A percentile compares a stretch with the other conserved stretches of the same genome.
Conservation (phyloP, 106 monocot genomes). For the Triglochin maritima region DNA sequence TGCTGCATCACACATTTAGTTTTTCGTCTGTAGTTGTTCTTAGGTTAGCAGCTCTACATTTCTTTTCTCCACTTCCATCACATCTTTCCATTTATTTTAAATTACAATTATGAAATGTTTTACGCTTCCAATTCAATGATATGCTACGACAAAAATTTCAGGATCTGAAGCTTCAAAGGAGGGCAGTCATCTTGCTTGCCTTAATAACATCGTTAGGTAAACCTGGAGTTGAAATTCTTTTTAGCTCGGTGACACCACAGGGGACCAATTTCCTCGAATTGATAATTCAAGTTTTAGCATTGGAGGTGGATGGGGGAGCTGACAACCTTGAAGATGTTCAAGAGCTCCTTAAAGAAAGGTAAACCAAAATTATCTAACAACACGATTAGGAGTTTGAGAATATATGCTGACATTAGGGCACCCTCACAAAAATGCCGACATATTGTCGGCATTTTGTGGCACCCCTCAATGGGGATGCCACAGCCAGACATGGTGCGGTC, state of each 20-base stretch:
- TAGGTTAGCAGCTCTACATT: too few species aligned
- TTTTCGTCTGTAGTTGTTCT: too few species aligned
- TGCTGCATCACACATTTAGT: too few species aligned
- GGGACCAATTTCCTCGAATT: constrained; percentile 59
- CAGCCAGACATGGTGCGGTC: too few species aligned
- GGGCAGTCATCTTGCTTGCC: constrained; percentile 55
- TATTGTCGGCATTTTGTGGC: too few species aligned
- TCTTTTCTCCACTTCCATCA: too few species aligned
- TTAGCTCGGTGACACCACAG: constrained; percentile 26
- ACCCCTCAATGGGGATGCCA: too few species aligned
- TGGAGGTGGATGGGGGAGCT: constrained; percentile 29
- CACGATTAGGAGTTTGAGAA: background rate
- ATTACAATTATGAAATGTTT: background rate
- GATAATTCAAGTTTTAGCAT: constrained; percentile 49
- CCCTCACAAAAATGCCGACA: too few species aligned
- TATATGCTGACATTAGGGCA: background rate
- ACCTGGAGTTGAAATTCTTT: constrained; percentile 57
- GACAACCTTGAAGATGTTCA: constrained; percentile 5
- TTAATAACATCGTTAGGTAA: constrained; percentile 69
- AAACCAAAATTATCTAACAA: background rate
- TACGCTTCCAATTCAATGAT: background rate
- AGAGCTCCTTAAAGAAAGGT: constrained; percentile 52
- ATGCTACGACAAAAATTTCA: constrained; percentile 21
- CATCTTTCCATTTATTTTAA: too few species aligned
- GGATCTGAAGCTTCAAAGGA: constrained; percentile 54